Conservation (phyloP, 2,329 filamentous ascomycete species). For the Xylariaceae sp. region DNA sequence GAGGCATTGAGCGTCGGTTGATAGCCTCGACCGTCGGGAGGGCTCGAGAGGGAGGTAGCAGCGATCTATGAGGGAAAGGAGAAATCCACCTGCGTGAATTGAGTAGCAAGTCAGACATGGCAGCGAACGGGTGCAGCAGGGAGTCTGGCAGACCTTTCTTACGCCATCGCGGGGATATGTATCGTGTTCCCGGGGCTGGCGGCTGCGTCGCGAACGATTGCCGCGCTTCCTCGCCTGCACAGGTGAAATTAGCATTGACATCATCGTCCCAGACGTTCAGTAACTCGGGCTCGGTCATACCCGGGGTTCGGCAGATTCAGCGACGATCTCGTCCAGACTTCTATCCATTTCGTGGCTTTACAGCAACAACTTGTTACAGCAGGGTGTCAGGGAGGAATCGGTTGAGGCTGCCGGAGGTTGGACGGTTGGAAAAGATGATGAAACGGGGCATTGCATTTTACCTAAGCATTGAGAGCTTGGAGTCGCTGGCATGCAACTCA, state of each 20-base stretch:
- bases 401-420: neutral
- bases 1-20: constrained; percentile 35
- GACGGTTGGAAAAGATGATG: neutral
- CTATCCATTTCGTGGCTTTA: constrained; percentile 29
- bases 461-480: neutral
- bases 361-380: neutral
- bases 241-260: neutral
- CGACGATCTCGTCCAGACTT: constrained; percentile 36
- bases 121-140: constrained; percentile 22
- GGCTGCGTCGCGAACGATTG: constrained; percentile 27
- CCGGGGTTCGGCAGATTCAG: constrained; percentile 35
- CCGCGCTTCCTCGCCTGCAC: constrained; percentile 25
- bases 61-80: constrained; percentile 33
- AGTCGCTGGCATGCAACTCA: neutral
- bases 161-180: constrained; percentile 73
- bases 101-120: constrained; percentile 19
- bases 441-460: neutral
- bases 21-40: constrained; percentile 28
- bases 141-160: constrained; percentile 67
- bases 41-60: constrained; percentile 28
- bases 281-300: constrained; percentile 21
- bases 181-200: constrained; percentile 38
- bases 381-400: neutral
- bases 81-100: constrained; percentile 32
- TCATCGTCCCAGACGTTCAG: neutral